Percentiles rank a stretch among this genome's conserved stretches.
Evolutionary conservation across 23 red algal species (phyloP).

Genomic region (Gracilaria gracilis): DNA sequence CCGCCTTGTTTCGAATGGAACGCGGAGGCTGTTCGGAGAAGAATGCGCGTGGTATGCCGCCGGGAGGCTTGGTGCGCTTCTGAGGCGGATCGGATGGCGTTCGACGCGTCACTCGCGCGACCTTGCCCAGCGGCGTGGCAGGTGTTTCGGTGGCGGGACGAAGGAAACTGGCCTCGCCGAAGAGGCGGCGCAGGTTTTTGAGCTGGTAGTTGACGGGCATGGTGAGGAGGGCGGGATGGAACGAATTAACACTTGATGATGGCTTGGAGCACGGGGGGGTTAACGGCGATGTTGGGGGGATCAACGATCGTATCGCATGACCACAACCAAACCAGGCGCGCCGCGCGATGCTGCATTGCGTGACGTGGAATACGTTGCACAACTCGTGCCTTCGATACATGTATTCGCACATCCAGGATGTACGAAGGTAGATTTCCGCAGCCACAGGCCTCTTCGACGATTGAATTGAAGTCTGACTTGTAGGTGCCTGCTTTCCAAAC

Average conservation of each 20-base stretch:
- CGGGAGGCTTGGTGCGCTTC: constrained; percentile 24
- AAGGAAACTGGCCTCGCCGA: constrained; percentile 65
- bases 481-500: no score
- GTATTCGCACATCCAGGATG: neutral
- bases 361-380: constrained; percentile 9
- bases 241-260: no score
- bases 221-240: no score
- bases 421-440: no score
- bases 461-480: no score
- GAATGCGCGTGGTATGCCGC: constrained; percentile 61
- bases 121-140: constrained; percentile 7
- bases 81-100: neutral
- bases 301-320: neutral
- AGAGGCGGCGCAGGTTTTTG: constrained; percentile 63
- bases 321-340: neutral
- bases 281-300: no score
- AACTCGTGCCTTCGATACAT: neutral
- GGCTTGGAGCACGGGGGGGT: no score
- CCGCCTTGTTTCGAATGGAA: constrained; percentile 59
- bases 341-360: no score
- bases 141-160: constrained; percentile 23
- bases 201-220: constrained; percentile 75
- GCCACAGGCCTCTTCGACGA: no score
- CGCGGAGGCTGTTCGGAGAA: constrained; percentile 74
- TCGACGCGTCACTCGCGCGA: neutral